Base-by-base conservation (phyloP, 106 monocot species). In the Amphibolis antarctica region DNA sequence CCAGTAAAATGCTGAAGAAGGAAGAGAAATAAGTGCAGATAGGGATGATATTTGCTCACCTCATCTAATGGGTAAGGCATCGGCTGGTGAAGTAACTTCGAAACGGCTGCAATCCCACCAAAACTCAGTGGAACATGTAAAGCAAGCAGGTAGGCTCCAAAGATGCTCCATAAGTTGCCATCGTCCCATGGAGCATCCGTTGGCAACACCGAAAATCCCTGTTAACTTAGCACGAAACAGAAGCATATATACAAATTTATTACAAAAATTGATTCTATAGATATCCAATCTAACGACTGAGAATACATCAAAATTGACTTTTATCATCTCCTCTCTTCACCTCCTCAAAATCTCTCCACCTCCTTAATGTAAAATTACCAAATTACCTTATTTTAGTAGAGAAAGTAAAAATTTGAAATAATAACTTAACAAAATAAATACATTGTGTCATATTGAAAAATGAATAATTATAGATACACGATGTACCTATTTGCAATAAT, bases 81-180 rank as follows among this genome's bases (percentile, higher is more conserved):
- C 28, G 93, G 57, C 36, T 75, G 73, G 47, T 70, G 74, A 12
- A 94, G 62, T 28, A 81, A 49, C 9, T 72, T 43, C 64, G 79
- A 77, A 64, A 83, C 62, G 18, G 69, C 26, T 22, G 80, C 70
- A 18, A 89, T 81, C 20, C 89, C 86, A 18, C 94, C 94, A 75
- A 84, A 89, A 49, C 94, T 96, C 45, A 89, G 73, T 9, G 94
- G 94, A 65, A 89, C 60, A 28, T 94, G 94, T 44, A 94, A 66
- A 48, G 56, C 69, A 55, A 94, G 84, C 48, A 96, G 73, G 59
- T 96, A 96, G 46, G 67, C 81, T 13, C 71, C 79, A 76, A 84
- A 83, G 55, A 69, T 86, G 66, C 75, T 84, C 94, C 94, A 96
- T 51, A 68, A 53, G 31, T 74, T 68, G 28, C 59, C 57, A 61